phyloP scores from a whole-genome alignment of 352 stramenopile genomes.

The Globisporangium parvum region DNA sequence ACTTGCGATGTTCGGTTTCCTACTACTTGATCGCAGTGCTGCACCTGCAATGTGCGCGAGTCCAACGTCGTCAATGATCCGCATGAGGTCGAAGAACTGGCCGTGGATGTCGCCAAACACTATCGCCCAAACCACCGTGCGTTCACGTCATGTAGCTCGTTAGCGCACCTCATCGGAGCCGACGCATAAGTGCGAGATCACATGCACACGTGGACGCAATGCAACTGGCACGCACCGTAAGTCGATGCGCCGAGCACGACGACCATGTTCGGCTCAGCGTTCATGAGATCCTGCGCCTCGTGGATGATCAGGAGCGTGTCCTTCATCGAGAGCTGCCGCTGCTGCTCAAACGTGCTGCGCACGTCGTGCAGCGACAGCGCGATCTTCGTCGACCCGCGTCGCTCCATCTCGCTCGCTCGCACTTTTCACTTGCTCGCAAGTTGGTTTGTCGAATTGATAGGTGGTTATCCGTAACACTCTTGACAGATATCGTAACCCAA shows the following conservation, averaged over 20 bases:
- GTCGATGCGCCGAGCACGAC: conserved; percentile 23
- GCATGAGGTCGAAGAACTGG: conserved; percentile 75
- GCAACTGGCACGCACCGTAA: conserved; percentile 20
- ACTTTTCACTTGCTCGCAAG: conserved; percentile 1
- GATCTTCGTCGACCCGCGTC: conserved; percentile 26
- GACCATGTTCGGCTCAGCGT: conserved; percentile 56
- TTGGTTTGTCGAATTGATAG: too few species aligned
- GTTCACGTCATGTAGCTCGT: too few species aligned
- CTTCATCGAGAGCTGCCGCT: conserved; percentile 43
- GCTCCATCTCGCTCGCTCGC: conserved; percentile 19
- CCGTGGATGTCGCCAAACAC: conserved; percentile 81
- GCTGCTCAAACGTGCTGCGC: conserved; percentile 52
- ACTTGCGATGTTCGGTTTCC: background rate
- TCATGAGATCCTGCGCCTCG: conserved; percentile 54
- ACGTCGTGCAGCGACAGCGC: conserved; percentile 31
- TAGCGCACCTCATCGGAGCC: too few species aligned
- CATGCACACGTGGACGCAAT: background rate
- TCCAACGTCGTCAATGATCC: conserved; percentile 44
- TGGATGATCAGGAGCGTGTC: conserved; percentile 63
- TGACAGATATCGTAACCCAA: too few species aligned
- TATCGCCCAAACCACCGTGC: conserved; percentile 12
- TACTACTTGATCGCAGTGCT: background rate
- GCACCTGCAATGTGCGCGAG: conserved; percentile 31
- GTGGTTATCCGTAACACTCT: too few species aligned
- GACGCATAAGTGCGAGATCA: too few species aligned